Conservation (phyloP, 2,329 filamentous ascomycete species). For the Trichoderma brevicompactum region DNA sequence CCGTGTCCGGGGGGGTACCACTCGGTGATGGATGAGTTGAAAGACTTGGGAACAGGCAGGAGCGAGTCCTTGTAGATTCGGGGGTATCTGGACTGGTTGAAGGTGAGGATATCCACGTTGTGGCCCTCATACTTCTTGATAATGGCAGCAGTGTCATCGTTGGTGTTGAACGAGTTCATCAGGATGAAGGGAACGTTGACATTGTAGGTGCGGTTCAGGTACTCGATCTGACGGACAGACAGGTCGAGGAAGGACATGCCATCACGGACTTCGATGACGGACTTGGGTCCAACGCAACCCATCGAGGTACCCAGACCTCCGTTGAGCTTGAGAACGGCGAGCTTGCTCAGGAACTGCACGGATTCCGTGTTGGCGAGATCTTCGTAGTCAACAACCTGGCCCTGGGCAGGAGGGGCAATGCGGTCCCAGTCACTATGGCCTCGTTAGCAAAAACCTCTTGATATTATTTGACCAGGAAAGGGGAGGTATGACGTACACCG, state of each 20-base stretch:
- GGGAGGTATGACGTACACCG: conserved; percentile 61
- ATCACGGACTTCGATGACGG: conserved; percentile 98
- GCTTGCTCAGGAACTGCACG: conserved; percentile 93
- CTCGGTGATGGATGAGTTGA: conserved; percentile 85
- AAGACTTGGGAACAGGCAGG: conserved; percentile 89
- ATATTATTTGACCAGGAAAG: not conserved
- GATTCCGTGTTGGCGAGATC: conserved; percentile 87
- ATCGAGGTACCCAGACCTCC: conserved; percentile 99
- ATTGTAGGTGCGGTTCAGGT: conserved; percentile 96
- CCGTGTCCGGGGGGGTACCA: conserved; percentile 99
- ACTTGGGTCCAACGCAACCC: conserved; percentile 99
- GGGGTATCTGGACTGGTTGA: conserved; percentile 99
- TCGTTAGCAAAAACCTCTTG: not conserved
- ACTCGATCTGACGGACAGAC: conserved; percentile 98
- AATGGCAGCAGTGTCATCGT: conserved; percentile 95
- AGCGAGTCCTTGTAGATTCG: conserved; percentile 98
- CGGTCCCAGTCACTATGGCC: conserved; percentile 84
- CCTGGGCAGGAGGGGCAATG: conserved; percentile 89
- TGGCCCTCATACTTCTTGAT: conserved; percentile 99
- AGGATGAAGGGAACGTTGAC: conserved; percentile 98
- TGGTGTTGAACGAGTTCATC: conserved; percentile 99
- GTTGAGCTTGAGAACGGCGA: conserved; percentile 98
- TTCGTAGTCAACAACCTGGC: conserved; percentile 94
- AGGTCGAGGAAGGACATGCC: conserved; percentile 99
- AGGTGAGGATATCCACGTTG: conserved; percentile 99